Evolutionary conservation across 1,284 basidiomycete genomes (phyloP).

Genomic region (Pseudozyma tsukubaensis): DNA sequence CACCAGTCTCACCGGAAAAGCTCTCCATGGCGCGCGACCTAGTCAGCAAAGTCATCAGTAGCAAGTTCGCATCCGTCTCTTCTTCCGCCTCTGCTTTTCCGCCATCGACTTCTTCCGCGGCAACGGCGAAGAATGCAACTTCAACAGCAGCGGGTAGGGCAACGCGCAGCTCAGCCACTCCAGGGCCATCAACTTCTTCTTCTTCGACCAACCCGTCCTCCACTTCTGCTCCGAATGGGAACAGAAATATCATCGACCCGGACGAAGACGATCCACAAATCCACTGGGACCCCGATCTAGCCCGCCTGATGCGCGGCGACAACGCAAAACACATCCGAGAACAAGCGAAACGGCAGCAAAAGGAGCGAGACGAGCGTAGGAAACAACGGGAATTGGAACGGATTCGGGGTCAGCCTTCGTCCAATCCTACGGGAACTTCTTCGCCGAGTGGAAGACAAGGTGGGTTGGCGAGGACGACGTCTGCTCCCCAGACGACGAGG

Average conservation of each 20-base stretch:
- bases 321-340: constrained; percentile 51
- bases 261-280: constrained; percentile 19
- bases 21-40: constrained; percentile 37
- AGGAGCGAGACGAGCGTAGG: constrained; percentile 20
- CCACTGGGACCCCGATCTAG: constrained; percentile 54
- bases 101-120: neutral
- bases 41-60: constrained; percentile 29
- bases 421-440: constrained; percentile 3
- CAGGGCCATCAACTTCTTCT: neutral
- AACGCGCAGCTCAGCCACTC: constrained; percentile 20
- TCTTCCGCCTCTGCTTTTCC: constrained; percentile 1
- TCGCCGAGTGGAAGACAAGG: neutral
- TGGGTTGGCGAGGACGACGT: constrained; percentile 13
- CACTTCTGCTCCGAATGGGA: neutral
- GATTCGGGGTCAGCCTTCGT: constrained; percentile 16
- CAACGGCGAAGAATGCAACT: neutral
- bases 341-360: constrained; percentile 42
- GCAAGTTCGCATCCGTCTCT: constrained; percentile 8
- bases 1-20: constrained; percentile 28
- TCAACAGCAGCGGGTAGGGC: constrained; percentile 1
- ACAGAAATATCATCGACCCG: neutral
- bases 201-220: neutral
- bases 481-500: constrained; percentile 13
- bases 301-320: constrained; percentile 45
- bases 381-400: constrained; percentile 23